Conservation (phyloP, 441 rosid genomes). For the Croton setiger region DNA sequence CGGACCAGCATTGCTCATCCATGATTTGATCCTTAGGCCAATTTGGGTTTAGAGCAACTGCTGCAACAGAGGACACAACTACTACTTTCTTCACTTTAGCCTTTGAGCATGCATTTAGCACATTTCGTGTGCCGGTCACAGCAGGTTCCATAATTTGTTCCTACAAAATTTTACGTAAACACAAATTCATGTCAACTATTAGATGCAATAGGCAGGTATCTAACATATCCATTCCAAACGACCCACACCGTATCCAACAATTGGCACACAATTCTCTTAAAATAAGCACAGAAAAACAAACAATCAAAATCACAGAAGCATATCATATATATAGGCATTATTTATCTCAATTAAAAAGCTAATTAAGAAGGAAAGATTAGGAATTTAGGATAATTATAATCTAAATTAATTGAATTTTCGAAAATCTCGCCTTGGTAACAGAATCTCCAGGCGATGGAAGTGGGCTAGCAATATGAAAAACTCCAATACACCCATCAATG, state of each 20-base stretch:
- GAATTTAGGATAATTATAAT: no score
- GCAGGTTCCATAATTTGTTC: conserved; percentile 81
- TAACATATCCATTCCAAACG: no score
- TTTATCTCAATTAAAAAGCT: not conserved
- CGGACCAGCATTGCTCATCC: conserved; percentile 77
- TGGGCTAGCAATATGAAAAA: conserved; percentile 77
- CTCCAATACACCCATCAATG: conserved; percentile 63
- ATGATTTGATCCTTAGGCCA: conserved; percentile 51
- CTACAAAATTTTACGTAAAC: conserved; percentile 26
- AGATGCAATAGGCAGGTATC: no score
- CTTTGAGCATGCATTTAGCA: conserved; percentile 58
- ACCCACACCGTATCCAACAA: no score
- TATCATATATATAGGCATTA: not conserved
- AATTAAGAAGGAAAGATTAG: not conserved
- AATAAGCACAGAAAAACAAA: no score
- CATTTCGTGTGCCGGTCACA: conserved; percentile 60
- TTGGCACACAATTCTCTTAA: no score
- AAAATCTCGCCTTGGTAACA: conserved; percentile 40
- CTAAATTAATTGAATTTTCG: not conserved
- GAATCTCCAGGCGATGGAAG: conserved; percentile 51
- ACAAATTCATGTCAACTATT: no score
- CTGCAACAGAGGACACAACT: conserved; percentile 64
- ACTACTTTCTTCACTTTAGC: conserved; percentile 66
- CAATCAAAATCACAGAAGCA: not conserved
- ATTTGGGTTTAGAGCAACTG: conserved; percentile 60